phyloP scores from a whole-genome alignment of 345 rosid species.

The Dovyalis caffra region DNA sequence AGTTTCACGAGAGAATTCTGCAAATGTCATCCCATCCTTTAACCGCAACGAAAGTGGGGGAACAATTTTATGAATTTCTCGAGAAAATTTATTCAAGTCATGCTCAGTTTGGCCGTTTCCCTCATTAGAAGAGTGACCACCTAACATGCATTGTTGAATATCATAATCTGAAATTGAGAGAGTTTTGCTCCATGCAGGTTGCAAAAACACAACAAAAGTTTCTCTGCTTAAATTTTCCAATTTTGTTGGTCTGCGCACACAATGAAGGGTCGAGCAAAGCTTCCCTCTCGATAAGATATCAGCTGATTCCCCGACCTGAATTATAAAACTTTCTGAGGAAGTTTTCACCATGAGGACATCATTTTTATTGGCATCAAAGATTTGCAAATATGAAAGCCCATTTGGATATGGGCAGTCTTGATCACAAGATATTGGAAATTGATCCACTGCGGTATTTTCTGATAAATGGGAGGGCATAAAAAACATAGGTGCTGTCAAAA shows the following conservation, averaged over 20 bases:
- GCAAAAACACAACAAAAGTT: constrained; percentile 77
- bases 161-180: constrained; percentile 48
- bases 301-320: constrained; percentile 91
- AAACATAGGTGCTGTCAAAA: constrained; percentile 85
- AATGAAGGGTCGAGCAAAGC: constrained; percentile 76
- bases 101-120: constrained; percentile 22
- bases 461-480: constrained; percentile 25
- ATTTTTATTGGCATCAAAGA: constrained; percentile 57
- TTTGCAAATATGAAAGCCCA: constrained; percentile 53
- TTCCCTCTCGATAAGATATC: constrained; percentile 72
- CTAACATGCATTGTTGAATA: constrained; percentile 25
- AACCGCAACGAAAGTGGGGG: constrained; percentile 70
- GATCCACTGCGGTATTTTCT: constrained; percentile 15
- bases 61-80: constrained; percentile 44
- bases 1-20: constrained; percentile 78
- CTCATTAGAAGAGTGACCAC: constrained; percentile 15
- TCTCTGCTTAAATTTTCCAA: constrained; percentile 63
- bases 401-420: constrained; percentile 43
- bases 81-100: constrained; percentile 21
- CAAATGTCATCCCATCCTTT: constrained; percentile 89
- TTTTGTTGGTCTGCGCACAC: constrained; percentile 60
- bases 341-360: constrained; percentile 59
- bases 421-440: constrained; percentile 11
- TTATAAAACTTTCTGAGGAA: constrained; percentile 66
- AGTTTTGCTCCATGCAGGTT: constrained; percentile 78